Conservation (phyloP, 768 basidiomycete species). For the Mycena galericulata region DNA sequence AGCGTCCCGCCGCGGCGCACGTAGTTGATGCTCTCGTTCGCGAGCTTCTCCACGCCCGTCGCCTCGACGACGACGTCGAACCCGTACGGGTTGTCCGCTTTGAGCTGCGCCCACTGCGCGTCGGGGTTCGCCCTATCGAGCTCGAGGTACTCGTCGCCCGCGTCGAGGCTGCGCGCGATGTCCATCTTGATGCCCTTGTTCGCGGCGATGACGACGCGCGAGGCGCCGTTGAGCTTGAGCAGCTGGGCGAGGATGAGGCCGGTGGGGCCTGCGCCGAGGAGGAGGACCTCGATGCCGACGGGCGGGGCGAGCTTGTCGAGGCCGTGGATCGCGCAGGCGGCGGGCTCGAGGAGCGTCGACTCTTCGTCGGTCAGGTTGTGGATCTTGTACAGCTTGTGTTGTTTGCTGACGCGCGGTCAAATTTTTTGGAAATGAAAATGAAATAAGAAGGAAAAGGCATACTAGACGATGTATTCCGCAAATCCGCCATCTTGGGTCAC, state of each 20-base stretch:
- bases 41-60: conserved; percentile 86
- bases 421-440: conserved; percentile 35
- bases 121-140: conserved; percentile 74
- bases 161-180: conserved; percentile 75
- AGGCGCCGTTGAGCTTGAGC: conserved; percentile 80
- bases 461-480: conserved; percentile 91
- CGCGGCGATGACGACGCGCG: conserved; percentile 75
- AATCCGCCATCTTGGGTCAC: conserved; percentile 89
- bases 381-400: conserved; percentile 88
- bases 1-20: conserved; percentile 87
- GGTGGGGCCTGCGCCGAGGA: conserved; percentile 92
- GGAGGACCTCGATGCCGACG: conserved; percentile 86
- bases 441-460: conserved; percentile 39
- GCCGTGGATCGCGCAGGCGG: conserved; percentile 92
- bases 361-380: conserved; percentile 90
- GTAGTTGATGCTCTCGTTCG: conserved; percentile 91
- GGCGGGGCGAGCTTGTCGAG: conserved; percentile 88
- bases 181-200: conserved; percentile 86
- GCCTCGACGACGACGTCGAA: conserved; percentile 72
- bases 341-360: conserved; percentile 89
- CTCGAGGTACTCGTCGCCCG: conserved; percentile 81
- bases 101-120: conserved; percentile 76
- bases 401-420: conserved; percentile 51
- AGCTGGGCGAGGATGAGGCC: conserved; percentile 82
- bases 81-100: conserved; percentile 81